A percentile compares a stretch with the other conserved stretches of the same genome.
Conservation (phyloP, 371 early-diverging fungal genomes). For the Lichtheimia corymbifera region DNA sequence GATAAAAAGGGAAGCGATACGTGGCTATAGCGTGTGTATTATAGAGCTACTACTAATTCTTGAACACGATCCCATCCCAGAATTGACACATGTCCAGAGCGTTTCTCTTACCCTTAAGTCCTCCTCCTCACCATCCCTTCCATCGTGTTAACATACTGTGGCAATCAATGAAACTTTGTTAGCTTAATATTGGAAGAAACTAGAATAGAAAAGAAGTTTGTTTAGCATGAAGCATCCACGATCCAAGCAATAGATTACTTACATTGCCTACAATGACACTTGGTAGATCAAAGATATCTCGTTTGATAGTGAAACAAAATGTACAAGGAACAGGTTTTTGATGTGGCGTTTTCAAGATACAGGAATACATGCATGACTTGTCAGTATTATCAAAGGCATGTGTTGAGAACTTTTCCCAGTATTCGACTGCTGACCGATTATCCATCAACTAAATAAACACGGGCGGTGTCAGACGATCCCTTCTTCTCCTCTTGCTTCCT, state of each 20-base stretch:
- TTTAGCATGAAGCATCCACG: not conserved
- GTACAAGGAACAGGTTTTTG: conserved; percentile 79
- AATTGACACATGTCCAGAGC: too few species aligned
- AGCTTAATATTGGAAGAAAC: conserved; percentile 53
- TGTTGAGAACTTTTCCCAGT: conserved; percentile 90
- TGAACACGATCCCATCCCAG: too few species aligned
- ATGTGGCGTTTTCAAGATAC: conserved; percentile 71
- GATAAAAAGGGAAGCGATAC: too few species aligned
- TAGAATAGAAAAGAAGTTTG: conserved; percentile 12
- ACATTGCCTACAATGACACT: conserved; percentile 82
- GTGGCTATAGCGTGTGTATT: too few species aligned
- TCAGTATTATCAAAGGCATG: conserved; percentile 91
- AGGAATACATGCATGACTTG: conserved; percentile 75
- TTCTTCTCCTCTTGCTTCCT: not conserved
- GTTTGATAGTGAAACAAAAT: conserved; percentile 90
- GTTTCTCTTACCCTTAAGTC: too few species aligned
- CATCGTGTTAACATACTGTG: too few species aligned
- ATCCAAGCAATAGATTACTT: conserved; percentile 15
- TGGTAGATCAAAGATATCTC: conserved; percentile 92
- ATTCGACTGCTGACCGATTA: conserved; percentile 84
- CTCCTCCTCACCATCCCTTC: too few species aligned
- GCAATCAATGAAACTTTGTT: not conserved
- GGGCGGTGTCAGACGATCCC: not conserved
- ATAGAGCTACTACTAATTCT: too few species aligned
- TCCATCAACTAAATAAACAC: conserved; percentile 80